Evolutionary conservation across 208 protist genomes (phyloP).

Genomic region (Naegleria fowleri): DNA sequence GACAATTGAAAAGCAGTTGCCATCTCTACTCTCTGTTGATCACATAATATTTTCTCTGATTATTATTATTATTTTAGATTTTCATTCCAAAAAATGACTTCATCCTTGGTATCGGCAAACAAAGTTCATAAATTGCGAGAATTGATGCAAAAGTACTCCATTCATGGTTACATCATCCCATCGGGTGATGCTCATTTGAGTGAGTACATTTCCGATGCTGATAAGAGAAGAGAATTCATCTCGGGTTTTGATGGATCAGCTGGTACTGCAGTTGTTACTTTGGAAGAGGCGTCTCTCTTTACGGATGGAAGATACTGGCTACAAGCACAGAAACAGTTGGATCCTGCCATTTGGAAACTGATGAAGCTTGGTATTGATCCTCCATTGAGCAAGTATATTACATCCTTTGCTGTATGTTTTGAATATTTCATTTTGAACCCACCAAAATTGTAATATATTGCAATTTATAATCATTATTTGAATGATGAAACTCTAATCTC

Average conservation of each 20-base stretch:
- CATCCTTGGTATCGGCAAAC: background rate
- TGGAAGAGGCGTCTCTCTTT: constrained; percentile 76
- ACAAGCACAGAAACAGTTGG: constrained; percentile 71
- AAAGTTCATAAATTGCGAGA: constrained; percentile 59
- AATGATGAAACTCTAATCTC: too few species aligned
- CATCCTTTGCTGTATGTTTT: background rate
- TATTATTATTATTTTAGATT: too few species aligned
- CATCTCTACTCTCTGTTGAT: too few species aligned
- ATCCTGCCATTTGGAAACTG: constrained; percentile 63
- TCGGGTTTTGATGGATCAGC: constrained; percentile 89
- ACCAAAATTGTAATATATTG: too few species aligned
- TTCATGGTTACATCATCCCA: constrained; percentile 78
- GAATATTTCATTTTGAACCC: background rate
- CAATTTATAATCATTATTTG: too few species aligned
- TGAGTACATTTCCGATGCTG: constrained; percentile 81
- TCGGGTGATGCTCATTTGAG: constrained; percentile 77
- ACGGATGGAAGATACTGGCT: constrained; percentile 95
- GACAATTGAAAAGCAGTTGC: too few species aligned
- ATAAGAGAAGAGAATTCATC: constrained; percentile 81
- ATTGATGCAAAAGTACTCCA: constrained; percentile 55
- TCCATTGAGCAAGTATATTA: constrained; percentile 24
- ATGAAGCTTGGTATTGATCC: constrained; percentile 59
- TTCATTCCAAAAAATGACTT: background rate
- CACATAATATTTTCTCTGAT: too few species aligned
- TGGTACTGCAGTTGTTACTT: constrained; percentile 57